These are phyloP conservation scores for Seminavis robusta DNA, from an alignment of 108 stramenopile genomes.

Conservation along the genomic window DNA sequence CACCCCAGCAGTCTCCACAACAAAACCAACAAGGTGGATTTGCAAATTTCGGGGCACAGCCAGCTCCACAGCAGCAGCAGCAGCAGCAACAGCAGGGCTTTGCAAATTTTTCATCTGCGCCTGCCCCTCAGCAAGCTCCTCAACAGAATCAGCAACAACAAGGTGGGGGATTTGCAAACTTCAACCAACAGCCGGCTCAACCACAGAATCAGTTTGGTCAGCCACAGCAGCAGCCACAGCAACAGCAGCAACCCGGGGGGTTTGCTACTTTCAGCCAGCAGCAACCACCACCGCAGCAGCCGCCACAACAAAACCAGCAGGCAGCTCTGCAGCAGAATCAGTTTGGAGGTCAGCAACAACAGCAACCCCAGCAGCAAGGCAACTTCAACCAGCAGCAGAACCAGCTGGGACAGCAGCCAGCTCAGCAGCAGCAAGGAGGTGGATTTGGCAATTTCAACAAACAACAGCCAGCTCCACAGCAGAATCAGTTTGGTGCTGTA, in stretches of 20 bases:
- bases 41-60: constrained; percentile 9
- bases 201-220: background rate
- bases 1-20: constrained; percentile 8
- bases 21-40: constrained; percentile 16
- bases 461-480: constrained; percentile 19
- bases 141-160: background rate
- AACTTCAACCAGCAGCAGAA: constrained; percentile 10
- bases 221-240: constrained; percentile 9
- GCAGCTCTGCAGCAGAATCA: constrained; percentile 16
- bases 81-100: constrained; percentile 20
- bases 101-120: constrained; percentile 16
- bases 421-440: constrained; percentile 31
- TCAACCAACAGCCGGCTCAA: constrained; percentile 11
- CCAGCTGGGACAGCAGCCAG: background rate
- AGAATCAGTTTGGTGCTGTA: constrained; percentile 17
- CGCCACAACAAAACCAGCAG: constrained; percentile 13
- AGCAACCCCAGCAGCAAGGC: constrained; percentile 17
- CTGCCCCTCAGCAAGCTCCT: background rate
- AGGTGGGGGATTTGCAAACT: background rate
- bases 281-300: constrained; percentile 10
- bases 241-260: constrained; percentile 2
- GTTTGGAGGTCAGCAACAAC: constrained; percentile 13
- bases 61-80: constrained; percentile 15
- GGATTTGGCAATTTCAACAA: no score
- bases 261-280: constrained; percentile 11